These are phyloP conservation scores for Ceratobasidium theobromae DNA, from an alignment of 1,284 basidiomycete genomes.

Conservation along the genomic window DNA sequence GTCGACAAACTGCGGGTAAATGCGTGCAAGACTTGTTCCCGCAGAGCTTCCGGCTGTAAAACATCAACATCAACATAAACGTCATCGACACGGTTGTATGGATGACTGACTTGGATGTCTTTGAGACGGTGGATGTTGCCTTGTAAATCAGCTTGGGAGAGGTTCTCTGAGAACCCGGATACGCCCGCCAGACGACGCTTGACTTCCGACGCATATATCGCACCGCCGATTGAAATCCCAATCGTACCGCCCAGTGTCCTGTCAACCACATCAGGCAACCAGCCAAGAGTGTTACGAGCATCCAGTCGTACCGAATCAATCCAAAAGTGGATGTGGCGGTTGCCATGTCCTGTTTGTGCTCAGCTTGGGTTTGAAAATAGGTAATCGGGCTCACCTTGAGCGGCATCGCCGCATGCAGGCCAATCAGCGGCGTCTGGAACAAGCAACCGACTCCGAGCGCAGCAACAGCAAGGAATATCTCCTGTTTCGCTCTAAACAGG, in stretches of 20 bases:
- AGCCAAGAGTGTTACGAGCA: neutral
- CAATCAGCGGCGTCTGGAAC: slow-evolving; percentile 37
- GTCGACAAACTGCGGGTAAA: slow-evolving; percentile 42
- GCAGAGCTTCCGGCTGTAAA: slow-evolving; percentile 40
- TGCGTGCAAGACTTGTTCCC: slow-evolving; percentile 41
- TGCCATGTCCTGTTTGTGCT: slow-evolving; percentile 38
- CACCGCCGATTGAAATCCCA: slow-evolving; percentile 41
- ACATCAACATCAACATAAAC: neutral
- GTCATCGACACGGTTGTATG: too few relatives aligned
- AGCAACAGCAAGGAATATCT: slow-evolving; percentile 34
- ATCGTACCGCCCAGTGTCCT: slow-evolving; percentile 41
- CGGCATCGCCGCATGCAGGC: slow-evolving; percentile 42
- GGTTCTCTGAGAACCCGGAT: slow-evolving; percentile 33
- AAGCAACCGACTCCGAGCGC: slow-evolving; percentile 36
- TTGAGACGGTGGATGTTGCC: slow-evolving; percentile 33
- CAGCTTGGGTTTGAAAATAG: neutral
- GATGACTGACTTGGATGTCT: slow-evolving; percentile 37
- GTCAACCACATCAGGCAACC: neutral
- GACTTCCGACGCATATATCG: slow-evolving; percentile 40
- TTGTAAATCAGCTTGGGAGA: slow-evolving; percentile 14
- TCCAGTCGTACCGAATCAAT: slow-evolving; percentile 37
- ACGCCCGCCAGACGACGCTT: slow-evolving; percentile 35
- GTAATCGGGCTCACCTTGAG: slow-evolving; percentile 25
- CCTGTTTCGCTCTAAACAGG: slow-evolving; percentile 33
- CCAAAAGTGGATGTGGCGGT: slow-evolving; percentile 41